These are phyloP conservation scores for Boletus vermiculosoides DNA, from an alignment of 768 basidiomycete species.

Conservation along the genomic window DNA sequence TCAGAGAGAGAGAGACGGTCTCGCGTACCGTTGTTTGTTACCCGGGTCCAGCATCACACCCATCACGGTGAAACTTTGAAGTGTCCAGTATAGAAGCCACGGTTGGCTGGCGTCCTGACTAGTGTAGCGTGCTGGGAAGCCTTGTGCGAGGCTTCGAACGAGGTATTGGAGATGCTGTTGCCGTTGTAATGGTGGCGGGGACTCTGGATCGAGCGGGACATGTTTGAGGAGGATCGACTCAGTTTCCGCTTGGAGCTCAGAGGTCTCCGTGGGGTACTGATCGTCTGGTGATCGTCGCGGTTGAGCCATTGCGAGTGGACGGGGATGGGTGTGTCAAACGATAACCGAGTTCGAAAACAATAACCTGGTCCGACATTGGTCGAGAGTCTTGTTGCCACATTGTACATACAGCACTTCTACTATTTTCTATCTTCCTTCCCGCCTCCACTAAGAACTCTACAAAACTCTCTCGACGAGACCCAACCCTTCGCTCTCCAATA, in stretches of 20 bases:
- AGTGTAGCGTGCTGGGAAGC: slow-evolving; percentile 75
- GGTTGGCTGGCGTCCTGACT: slow-evolving; percentile 93
- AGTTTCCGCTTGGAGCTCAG: slow-evolving; percentile 58
- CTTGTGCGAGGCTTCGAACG: slow-evolving; percentile 66
- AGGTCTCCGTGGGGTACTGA: slow-evolving; percentile 61
- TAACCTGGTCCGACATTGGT: neutral
- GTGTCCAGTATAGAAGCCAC: slow-evolving; percentile 92
- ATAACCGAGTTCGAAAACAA: neutral
- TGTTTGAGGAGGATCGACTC: slow-evolving; percentile 63
- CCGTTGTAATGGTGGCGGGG: slow-evolving; percentile 48
- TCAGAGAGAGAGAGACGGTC: neutral
- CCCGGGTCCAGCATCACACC: slow-evolving; percentile 77
- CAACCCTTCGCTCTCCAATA: slow-evolving; percentile 72
- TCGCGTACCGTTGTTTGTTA: slow-evolving; percentile 66
- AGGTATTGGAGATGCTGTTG: slow-evolving; percentile 75
- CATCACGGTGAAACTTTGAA: slow-evolving; percentile 78
- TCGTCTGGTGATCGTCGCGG: slow-evolving; percentile 49
- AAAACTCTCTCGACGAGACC: slow-evolving; percentile 69
- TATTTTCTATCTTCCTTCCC: neutral
- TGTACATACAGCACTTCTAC: neutral
- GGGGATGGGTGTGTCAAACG: neutral
- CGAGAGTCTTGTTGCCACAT: too few relatives aligned
- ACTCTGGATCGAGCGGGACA: slow-evolving; percentile 36
- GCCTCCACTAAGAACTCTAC: slow-evolving; percentile 31
- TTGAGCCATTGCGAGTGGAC: slow-evolving; percentile 17